phyloP scores from a whole-genome alignment of 2,329 filamentous ascomycete species.

The Leptographium lundbergii region DNA sequence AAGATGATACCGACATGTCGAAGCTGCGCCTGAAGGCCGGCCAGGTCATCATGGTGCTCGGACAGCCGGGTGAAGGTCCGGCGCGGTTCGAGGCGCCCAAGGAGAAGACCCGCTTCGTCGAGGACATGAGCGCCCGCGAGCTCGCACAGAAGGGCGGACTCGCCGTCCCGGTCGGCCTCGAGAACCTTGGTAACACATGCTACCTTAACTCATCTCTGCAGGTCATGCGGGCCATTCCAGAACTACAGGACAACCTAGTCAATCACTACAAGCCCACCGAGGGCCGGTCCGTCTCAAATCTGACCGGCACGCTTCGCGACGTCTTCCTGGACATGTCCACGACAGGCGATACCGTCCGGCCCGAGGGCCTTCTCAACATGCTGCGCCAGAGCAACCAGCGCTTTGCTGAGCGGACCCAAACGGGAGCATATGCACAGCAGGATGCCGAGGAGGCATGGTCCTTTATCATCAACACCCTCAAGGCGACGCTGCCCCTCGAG shows the following conservation, averaged over 20 bases:
- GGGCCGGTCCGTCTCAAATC: constrained; percentile 31
- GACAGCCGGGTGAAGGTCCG: constrained; percentile 61
- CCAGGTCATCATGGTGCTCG: constrained; percentile 93
- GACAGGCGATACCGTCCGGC: constrained; percentile 78
- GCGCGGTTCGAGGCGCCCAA: constrained; percentile 56
- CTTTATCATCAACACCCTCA: constrained; percentile 76
- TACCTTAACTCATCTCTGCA: constrained; percentile 98
- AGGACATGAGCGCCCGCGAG: constrained; percentile 96
- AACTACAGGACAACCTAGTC: constrained; percentile 68
- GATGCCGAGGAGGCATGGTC: constrained; percentile 98
- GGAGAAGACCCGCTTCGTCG: constrained; percentile 74
- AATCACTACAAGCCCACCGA: constrained; percentile 34
- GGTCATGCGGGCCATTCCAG: constrained; percentile 74
- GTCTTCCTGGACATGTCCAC: constrained; percentile 83
- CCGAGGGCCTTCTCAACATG: constrained; percentile 68
- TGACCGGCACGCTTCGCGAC: constrained; percentile 65
- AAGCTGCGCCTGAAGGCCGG: constrained; percentile 76
- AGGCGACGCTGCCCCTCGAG: constrained; percentile 61
- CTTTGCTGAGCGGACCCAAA: constrained; percentile 80
- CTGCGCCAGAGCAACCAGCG: constrained; percentile 75
- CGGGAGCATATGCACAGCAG: constrained; percentile 88
- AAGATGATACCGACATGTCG: constrained; percentile 82
- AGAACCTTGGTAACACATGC: constrained; percentile 94
- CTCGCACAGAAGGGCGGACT: constrained; percentile 62
- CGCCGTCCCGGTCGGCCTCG: constrained; percentile 74